Evolutionary conservation across 768 basidiomycete species (phyloP).

Genomic region (Leccinum broughii): DNA sequence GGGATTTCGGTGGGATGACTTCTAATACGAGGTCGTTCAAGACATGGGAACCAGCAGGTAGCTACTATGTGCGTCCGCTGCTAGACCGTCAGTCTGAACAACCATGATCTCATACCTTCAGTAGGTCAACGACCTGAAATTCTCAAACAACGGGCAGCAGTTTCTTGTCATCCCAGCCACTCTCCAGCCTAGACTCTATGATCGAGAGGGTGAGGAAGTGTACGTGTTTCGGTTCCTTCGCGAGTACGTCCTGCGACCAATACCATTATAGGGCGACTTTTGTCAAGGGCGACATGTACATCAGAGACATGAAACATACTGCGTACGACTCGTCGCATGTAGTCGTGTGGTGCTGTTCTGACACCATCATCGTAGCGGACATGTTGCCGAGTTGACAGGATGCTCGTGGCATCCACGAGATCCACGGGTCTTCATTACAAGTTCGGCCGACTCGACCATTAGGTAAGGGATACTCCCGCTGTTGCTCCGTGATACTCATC

Average conservation of each 20-base stretch:
- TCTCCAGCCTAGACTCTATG: constrained; percentile 83
- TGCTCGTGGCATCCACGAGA: constrained; percentile 95
- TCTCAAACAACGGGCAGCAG: constrained; percentile 81
- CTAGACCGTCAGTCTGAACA: background rate
- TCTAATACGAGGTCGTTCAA: constrained; percentile 89
- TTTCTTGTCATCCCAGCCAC: constrained; percentile 90
- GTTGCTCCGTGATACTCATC: background rate
- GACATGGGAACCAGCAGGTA: constrained; percentile 92
- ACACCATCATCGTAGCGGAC: constrained; percentile 60
- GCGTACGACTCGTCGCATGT: constrained; percentile 54
- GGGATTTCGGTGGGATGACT: constrained; percentile 99
- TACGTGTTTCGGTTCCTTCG: constrained; percentile 43
- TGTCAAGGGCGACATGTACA: constrained; percentile 96
- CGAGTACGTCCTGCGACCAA: constrained; percentile 44
- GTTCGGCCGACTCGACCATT: constrained; percentile 94
- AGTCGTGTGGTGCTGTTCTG: constrained; percentile 8
- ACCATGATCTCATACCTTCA: background rate
- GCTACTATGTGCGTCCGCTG: constrained; percentile 68
- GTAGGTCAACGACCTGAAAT: constrained; percentile 90
- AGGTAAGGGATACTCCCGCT: constrained; percentile 49
- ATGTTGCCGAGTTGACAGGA: constrained; percentile 88
- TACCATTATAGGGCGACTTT: constrained; percentile 64
- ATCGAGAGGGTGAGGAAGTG: constrained; percentile 92
- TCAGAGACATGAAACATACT: constrained; percentile 99
- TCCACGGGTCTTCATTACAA: constrained; percentile 80